These are phyloP conservation scores for Xylariaceae sp. DNA, from an alignment of 2,329 filamentous ascomycete species.

Conservation along the genomic window DNA sequence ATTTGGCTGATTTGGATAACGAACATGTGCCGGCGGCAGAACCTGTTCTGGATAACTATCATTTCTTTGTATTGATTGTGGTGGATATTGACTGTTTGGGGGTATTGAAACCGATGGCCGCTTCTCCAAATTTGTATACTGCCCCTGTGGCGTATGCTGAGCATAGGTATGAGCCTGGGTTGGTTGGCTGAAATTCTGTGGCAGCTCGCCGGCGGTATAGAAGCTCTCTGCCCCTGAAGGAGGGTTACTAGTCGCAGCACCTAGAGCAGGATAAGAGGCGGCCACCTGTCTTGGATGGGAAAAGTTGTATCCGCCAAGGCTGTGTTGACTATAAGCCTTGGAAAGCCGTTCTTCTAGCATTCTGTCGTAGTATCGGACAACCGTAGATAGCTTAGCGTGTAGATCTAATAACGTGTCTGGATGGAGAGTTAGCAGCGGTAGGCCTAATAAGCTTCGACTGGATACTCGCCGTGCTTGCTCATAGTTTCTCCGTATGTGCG, in stretches of 20 bases:
- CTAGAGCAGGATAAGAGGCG: slow-evolving; percentile 68
- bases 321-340: slow-evolving; percentile 84
- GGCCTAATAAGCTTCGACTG: not conserved
- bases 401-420: slow-evolving; percentile 87
- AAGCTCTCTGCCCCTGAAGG: slow-evolving; percentile 68
- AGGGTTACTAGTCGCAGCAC: slow-evolving; percentile 46
- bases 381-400: slow-evolving; percentile 90
- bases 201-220: slow-evolving; percentile 67
- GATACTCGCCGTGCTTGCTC: slow-evolving; percentile 86
- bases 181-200: slow-evolving; percentile 43
- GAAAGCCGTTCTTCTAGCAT: slow-evolving; percentile 96
- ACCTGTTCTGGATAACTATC: slow-evolving; percentile 49
- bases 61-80: slow-evolving; percentile 44
- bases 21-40: slow-evolving; percentile 38
- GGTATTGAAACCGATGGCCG: slow-evolving; percentile 40
- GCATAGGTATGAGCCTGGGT: slow-evolving; percentile 51
- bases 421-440: slow-evolving; percentile 33
- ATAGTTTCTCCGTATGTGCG: slow-evolving; percentile 97
- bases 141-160: slow-evolving; percentile 42
- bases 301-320: slow-evolving; percentile 59
- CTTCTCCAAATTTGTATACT: slow-evolving; percentile 43
- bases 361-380: slow-evolving; percentile 94
- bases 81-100: slow-evolving; percentile 42
- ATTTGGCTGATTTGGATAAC: slow-evolving; percentile 36
- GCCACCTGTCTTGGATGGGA: slow-evolving; percentile 50